These are phyloP conservation scores for Arabidopsis suecica DNA, from an alignment of 345 rosid genomes.

Conservation along the genomic window DNA sequence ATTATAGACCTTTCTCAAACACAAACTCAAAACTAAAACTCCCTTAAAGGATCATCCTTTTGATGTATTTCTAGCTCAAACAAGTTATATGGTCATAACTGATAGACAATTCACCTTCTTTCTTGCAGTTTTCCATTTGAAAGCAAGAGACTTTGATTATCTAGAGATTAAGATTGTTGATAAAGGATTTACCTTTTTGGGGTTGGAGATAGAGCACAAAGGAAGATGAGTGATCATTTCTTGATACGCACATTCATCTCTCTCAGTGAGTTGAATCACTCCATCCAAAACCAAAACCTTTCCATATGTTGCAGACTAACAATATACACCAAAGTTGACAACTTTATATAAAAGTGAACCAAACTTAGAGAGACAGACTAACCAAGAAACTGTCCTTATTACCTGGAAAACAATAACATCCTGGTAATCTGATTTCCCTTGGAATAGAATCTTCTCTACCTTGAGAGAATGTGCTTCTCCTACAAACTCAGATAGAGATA, in stretches of 20 bases:
- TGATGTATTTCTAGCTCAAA: neutral
- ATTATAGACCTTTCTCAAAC: neutral
- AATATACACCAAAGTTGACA: neutral
- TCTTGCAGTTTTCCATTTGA: neutral
- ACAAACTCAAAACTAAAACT: too few species aligned
- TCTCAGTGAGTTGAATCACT: constrained; percentile 92
- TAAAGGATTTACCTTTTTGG: constrained; percentile 67
- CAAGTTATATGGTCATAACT: neutral
- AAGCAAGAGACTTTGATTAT: constrained; percentile 18
- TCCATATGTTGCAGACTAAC: constrained; percentile 91
- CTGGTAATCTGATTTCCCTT: constrained; percentile 92
- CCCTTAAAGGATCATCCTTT: neutral
- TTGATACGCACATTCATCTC: constrained; percentile 98
- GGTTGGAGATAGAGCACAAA: constrained; percentile 84
- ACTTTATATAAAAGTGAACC: neutral
- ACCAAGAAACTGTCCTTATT: constrained; percentile 2
- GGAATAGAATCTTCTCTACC: constrained; percentile 78
- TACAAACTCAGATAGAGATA: constrained; percentile 38
- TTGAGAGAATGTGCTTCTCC: constrained; percentile 98
- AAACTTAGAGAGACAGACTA: neutral
- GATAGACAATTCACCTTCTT: neutral
- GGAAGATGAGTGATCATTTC: constrained; percentile 99
- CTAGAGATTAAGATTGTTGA: neutral
- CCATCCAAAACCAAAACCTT: constrained; percentile 96
- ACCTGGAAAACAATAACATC: constrained; percentile 94